Base-by-base conservation (phyloP, 345 rosid species). In the Rhodamnia argentea region DNA sequence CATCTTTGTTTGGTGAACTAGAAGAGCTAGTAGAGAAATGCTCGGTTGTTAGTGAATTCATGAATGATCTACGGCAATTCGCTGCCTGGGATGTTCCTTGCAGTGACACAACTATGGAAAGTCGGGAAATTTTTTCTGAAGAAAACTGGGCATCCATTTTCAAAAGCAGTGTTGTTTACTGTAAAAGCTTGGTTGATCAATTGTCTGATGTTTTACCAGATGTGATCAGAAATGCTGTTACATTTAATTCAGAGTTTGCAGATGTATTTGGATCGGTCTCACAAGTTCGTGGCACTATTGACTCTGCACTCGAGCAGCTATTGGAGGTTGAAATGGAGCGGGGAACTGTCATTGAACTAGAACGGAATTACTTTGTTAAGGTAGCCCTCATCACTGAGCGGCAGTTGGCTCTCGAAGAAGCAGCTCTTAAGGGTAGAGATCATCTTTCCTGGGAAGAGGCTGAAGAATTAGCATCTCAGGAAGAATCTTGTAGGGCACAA, bases 361-460 rank as follows among this genome's bases (percentile, higher is more conserved):
- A 95, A 87, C 92, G 93, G 89, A 94, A 90, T 90, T 96, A 96
- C 88, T 95, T 95, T 86, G 93, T 92, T 85, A 91, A 93, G 92
- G 98, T 94, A 90, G 95, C 96, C 87, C 93, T 88, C 89, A 96
- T 96, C 85, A 94, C 98, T 59, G 96, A 96, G 92, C 92, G 91
- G 90, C 94, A 93, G 89, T 90, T 94, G 91, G 96, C 95, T 88
- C 96, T 96, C 54, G 95, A 96, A 89, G 96, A 93, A 93, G 96
- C 96, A 88, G 92, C 99, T 47, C 51, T 92, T 86, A 94, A 94
- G 92, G 93, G 97, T 83, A 92, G 98, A 91, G 98, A 96, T 92
- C 93, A 95, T 90, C 94, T 94, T 59, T 96, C 98, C 27, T 96
- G 99, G 98, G 99, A 96, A 91, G 99, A 96, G 89, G 99, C 98